Evolutionary conservation across 2,329 filamentous ascomycete species (phyloP).

Genomic region (Myriosclerotinia scirpicola): DNA sequence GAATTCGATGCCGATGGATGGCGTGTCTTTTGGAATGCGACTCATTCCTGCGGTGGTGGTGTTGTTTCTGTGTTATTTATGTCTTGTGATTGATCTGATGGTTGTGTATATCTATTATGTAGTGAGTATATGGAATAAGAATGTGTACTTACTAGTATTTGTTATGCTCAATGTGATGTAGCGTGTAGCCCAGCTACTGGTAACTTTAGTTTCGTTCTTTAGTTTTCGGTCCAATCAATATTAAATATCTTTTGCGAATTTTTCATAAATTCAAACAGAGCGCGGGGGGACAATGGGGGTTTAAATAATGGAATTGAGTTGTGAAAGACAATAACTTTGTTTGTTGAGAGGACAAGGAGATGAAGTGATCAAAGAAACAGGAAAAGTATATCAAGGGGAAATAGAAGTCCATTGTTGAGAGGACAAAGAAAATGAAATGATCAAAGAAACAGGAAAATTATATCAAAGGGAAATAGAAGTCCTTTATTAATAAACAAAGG

Average conservation of each 20-base stretch:
- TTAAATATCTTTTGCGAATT: background rate
- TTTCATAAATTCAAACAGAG: background rate
- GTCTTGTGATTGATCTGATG: background rate
- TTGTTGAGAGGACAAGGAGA: background rate
- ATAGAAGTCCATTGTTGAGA: background rate
- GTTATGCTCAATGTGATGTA: background rate
- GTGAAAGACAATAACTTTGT: background rate
- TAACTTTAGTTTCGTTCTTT: background rate
- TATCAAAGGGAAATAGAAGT: too few species aligned
- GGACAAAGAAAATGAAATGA: background rate
- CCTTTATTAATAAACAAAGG: too few species aligned
- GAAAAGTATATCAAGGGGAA: background rate
- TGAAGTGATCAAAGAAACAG: background rate
- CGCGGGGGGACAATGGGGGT: background rate
- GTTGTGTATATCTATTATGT: background rate
- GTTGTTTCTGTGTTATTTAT: background rate
- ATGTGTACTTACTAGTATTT: constrained; percentile 4
- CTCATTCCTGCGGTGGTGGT: background rate
- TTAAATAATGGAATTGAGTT: background rate
- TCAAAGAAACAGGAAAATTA: too few species aligned
- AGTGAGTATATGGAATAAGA: background rate
- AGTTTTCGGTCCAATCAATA: background rate
- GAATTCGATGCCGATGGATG: constrained; percentile 36
- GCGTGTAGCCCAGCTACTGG: constrained; percentile 5
- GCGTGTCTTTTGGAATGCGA: background rate